Conservation (phyloP, 331 rosid species). For the Saraca asoca region DNA sequence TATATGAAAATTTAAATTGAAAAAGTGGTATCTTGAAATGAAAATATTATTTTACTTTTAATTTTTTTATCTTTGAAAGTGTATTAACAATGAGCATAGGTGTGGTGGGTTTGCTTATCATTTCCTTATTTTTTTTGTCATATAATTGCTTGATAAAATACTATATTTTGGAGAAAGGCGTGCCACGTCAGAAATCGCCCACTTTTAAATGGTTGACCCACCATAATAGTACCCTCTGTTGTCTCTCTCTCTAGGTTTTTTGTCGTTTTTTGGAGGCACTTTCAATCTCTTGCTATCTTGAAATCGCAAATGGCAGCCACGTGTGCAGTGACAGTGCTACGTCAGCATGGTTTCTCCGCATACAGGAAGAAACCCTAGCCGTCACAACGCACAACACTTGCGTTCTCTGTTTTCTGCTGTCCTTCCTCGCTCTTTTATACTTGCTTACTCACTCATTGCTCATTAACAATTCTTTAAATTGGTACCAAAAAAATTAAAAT, state of each 20-base stretch:
- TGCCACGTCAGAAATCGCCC: slow-evolving; percentile 70
- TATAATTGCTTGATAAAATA: slow-evolving; percentile 4
- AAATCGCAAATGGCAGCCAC: slow-evolving; percentile 42
- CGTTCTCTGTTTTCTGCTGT: background rate
- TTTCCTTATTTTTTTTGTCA: too few species aligned
- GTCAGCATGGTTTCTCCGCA: slow-evolving; percentile 45
- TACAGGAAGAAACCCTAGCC: slow-evolving; percentile 59
- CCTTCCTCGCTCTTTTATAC: background rate
- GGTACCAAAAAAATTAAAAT: too few species aligned
- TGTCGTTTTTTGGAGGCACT: slow-evolving; percentile 54
- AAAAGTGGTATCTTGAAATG: too few species aligned
- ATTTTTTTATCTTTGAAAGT: too few species aligned
- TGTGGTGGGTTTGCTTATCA: too few species aligned
- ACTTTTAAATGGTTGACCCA: slow-evolving; percentile 39
- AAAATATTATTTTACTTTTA: too few species aligned
- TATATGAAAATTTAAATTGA: too few species aligned
- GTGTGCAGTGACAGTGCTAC: slow-evolving; percentile 42
- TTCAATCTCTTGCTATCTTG: slow-evolving; percentile 43
- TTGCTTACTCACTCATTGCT: too few species aligned
- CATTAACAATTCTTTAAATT: too few species aligned
- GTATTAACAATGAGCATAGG: too few species aligned
- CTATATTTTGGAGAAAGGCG: slow-evolving; percentile 33
- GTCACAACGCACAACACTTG: slow-evolving; percentile 27
- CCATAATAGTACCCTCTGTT: slow-evolving; percentile 31
- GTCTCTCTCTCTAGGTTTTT: slow-evolving; percentile 20